A percentile compares a stretch with the other conserved stretches of the same genome.
phyloP scores from a whole-genome alignment of 2,329 filamentous ascomycete species.

The Fusarium euwallaceae region DNA sequence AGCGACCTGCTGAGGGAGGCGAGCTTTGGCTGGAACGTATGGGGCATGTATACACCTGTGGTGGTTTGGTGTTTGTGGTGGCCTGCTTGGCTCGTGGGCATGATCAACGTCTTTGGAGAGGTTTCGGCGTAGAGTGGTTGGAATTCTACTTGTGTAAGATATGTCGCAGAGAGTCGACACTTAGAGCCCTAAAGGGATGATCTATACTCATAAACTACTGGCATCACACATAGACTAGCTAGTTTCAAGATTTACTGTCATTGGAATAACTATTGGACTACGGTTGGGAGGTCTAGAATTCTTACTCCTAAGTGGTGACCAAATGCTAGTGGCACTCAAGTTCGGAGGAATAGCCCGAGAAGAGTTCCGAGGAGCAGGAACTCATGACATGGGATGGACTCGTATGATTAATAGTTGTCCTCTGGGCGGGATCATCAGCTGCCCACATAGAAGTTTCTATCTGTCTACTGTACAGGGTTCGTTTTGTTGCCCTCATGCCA shows the following conservation, averaged over 20 bases:
- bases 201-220: background rate
- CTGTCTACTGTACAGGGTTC: constrained; percentile 46
- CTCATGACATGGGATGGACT: constrained; percentile 15
- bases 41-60: constrained; percentile 89
- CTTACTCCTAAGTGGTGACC: background rate
- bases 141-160: background rate
- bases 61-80: constrained; percentile 97
- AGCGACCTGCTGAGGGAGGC: constrained; percentile 76
- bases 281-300: background rate
- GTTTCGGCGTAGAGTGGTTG: constrained; percentile 29
- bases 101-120: constrained; percentile 65
- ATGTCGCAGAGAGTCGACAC: background rate
- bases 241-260: background rate
- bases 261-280: background rate
- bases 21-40: constrained; percentile 89
- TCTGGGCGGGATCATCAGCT: constrained; percentile 34
- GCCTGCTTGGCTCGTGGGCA: constrained; percentile 86
- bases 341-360: background rate
- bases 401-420: constrained; percentile 42
- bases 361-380: background rate
- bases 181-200: background rate
- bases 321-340: background rate
- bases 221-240: background rate
- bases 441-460: constrained; percentile 44
- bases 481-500: constrained; percentile 32